phyloP scores from a whole-genome alignment of 805 yeast genomes.

The Tetrapisispora phaffii region DNA sequence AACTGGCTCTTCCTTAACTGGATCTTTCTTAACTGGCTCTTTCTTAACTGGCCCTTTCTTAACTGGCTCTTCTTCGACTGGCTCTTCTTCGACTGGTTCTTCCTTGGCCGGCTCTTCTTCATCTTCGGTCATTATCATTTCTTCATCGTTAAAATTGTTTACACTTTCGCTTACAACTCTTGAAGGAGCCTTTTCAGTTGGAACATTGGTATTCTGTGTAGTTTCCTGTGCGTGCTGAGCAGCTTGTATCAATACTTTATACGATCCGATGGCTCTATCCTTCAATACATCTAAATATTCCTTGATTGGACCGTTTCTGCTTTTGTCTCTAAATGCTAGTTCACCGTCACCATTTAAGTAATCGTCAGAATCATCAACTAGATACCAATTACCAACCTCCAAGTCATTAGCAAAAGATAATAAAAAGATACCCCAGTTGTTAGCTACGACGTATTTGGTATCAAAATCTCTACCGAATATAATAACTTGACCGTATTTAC shows the following conservation, averaged over 20 bases:
- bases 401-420: constrained; percentile 76
- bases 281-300: constrained; percentile 35
- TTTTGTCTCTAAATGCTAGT: constrained; percentile 56
- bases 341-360: constrained; percentile 66
- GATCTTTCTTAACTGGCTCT: too few species aligned
- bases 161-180: constrained; percentile 1
- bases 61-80: not conserved
- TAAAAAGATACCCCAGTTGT: constrained; percentile 82
- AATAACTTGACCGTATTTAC: constrained; percentile 85
- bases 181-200: not conserved
- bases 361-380: constrained; percentile 59
- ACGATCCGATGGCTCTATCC: constrained; percentile 23
- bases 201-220: not conserved
- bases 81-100: not conserved
- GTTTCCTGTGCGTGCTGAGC: constrained; percentile 2
- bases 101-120: not conserved
- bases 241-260: constrained; percentile 6
- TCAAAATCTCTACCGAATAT: constrained; percentile 91
- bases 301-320: constrained; percentile 38
- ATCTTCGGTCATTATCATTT: constrained; percentile 8
- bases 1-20: not conserved
- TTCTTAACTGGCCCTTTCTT: too few species aligned
- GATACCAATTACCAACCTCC: constrained; percentile 70
- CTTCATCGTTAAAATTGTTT: constrained; percentile 4
- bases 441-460: constrained; percentile 76